Percentiles rank a stretch among this genome's conserved stretches.
Evolutionary conservation across 2,329 filamentous ascomycete species (phyloP).

Genomic region (Fusarium brachygibbosum): DNA sequence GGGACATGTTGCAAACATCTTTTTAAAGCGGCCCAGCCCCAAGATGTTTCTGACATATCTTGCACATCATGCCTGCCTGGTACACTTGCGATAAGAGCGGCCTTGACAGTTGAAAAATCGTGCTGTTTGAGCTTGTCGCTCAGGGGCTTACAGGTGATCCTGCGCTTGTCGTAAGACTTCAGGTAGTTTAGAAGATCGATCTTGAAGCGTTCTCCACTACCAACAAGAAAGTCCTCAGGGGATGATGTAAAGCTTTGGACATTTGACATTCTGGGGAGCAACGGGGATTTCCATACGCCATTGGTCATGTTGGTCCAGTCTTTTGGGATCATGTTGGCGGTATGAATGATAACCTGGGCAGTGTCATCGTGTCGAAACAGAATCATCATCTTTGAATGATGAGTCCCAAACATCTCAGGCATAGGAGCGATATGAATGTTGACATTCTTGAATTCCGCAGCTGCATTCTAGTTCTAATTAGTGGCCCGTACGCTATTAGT

Average conservation of each 20-base stretch:
- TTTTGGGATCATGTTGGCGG: slow-evolving; percentile 88
- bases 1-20: slow-evolving; percentile 70
- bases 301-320: slow-evolving; percentile 94
- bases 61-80: slow-evolving; percentile 74
- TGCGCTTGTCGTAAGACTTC: slow-evolving; percentile 72
- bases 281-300: slow-evolving; percentile 82
- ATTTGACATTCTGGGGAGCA: slow-evolving; percentile 65
- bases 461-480: slow-evolving; percentile 66
- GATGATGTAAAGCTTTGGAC: slow-evolving; percentile 24
- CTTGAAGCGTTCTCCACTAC: slow-evolving; percentile 80
- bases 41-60: slow-evolving; percentile 68
- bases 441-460: slow-evolving; percentile 74
- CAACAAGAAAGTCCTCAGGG: slow-evolving; percentile 51
- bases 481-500: background rate
- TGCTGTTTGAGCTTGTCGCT: slow-evolving; percentile 69
- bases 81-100: slow-evolving; percentile 81
- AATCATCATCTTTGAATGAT: slow-evolving; percentile 91
- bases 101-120: slow-evolving; percentile 78
- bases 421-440: slow-evolving; percentile 80
- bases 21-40: slow-evolving; percentile 80
- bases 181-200: slow-evolving; percentile 80
- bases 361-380: slow-evolving; percentile 81
- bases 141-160: slow-evolving; percentile 67
- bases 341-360: slow-evolving; percentile 86
- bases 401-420: slow-evolving; percentile 87